Evolutionary conservation across 495 filamentous ascomycete genomes (phyloP), one percentile per base, ranked within the genome.

Genomic region (Lasiosphaeris hirsuta): DNA sequence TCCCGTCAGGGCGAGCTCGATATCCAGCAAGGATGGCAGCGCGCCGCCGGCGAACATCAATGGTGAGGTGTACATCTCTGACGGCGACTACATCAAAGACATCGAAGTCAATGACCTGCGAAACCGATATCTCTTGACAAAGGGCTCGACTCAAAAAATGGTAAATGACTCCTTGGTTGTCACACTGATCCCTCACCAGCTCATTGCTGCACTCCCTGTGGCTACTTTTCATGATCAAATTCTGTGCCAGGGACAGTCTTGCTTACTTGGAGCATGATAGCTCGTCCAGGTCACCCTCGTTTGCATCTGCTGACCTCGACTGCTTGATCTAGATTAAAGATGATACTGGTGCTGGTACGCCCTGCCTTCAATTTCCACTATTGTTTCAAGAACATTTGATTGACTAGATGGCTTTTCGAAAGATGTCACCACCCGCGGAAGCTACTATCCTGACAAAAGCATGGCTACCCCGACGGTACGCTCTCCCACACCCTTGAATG

Each of bases 311-410:
- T 98, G 87, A 98, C 94, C 84, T 87, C 83, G 72, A 74, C 76
- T 88, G 83, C 88, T 83, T 94, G 89, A 89, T 90, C 71, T 96
- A 98, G 94, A 98, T 98, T 64, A 96, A 96, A 89, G 92, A 97
- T 79, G 89, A 97, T 69, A 97, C 94, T 88, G 94, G 94, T 86
- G 93, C 94, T 81, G 94, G 94, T 98, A 98, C 86, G 94, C 87
- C 81, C 78, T 39, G 74, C 82, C 66, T 72, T 61, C 33, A 59
- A 65, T 63, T 61, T 70, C 40, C 48, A 67, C 71, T 70, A 72
- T 69, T 71, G 73, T 72, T 71, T 72, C 70, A 72, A 80, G 78
- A 72, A 74, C 74, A 74, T 56, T 77, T 77, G 75, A 82, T 82
- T 80, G 69, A 76, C 73, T 49, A 73, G 66, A 67, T 46, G 23